Percentiles rank a stretch among this genome's conserved stretches.
Evolutionary conservation across 306 rosid genomes (phyloP).

Genomic region (Trifolium fragiferum): DNA sequence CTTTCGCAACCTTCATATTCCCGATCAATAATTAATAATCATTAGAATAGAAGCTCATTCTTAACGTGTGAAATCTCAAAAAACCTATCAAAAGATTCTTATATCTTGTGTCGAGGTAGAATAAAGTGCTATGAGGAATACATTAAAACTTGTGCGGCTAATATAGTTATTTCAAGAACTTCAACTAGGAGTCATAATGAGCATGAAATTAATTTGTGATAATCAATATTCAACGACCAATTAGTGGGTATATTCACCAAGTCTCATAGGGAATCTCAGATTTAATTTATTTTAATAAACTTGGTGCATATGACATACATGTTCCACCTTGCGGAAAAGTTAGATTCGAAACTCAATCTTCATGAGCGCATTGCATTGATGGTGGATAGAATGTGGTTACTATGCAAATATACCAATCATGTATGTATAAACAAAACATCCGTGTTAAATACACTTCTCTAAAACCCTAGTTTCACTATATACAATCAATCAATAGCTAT

Average conservation of each 20-base stretch:
- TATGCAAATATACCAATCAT: neutral
- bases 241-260: neutral
- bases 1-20: constrained; percentile 76
- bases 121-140: neutral
- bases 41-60: neutral
- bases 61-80: constrained; percentile 1
- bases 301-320: neutral
- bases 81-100: constrained; percentile 1
- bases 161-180: constrained; percentile 8
- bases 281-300: neutral
- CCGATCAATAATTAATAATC: constrained; percentile 1
- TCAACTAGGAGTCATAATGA: neutral
- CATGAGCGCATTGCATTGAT: neutral
- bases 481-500: constrained; percentile 31
- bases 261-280: neutral
- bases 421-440: neutral
- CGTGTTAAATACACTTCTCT: neutral
- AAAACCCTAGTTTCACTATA: constrained; percentile 10
- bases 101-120: neutral
- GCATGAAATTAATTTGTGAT: neutral
- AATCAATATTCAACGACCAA: neutral
- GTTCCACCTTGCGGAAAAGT: neutral
- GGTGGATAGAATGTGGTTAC: neutral
- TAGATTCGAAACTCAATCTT: neutral
- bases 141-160: neutral